A percentile compares a stretch with the other conserved stretches of the same genome.
These are phyloP conservation scores for Ploettnerulaceae sp. DNA, from an alignment of 2,329 filamentous ascomycete species.

Conservation along the genomic window DNA sequence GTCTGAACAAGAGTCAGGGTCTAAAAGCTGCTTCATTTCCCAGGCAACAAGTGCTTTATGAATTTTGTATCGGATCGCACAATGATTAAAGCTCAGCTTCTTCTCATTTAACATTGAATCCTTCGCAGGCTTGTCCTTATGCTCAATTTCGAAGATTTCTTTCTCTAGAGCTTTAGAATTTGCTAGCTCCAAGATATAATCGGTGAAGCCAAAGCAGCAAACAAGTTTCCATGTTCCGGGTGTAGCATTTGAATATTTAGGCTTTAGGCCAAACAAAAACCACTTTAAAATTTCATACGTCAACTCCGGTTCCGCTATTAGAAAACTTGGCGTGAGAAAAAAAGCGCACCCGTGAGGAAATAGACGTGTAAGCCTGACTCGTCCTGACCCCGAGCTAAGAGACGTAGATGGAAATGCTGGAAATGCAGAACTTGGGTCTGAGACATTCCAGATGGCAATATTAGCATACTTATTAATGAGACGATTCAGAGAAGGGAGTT, in stretches of 20 bases:
- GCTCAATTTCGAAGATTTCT: constrained; percentile 19
- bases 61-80: constrained; percentile 23
- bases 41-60: constrained; percentile 19
- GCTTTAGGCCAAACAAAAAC: constrained; percentile 37
- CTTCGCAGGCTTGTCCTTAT: constrained; percentile 24
- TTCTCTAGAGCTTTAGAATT: constrained; percentile 28
- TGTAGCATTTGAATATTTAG: constrained; percentile 12
- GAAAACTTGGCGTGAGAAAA: constrained; percentile 47
- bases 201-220: constrained; percentile 24
- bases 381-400: constrained; percentile 30
- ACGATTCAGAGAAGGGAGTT: constrained; percentile 18
- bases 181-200: constrained; percentile 31
- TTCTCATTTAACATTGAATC: constrained; percentile 23
- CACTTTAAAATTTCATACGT: constrained; percentile 39
- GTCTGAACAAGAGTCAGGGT: constrained; percentile 13
- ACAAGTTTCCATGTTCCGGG: constrained; percentile 21
- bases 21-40: constrained; percentile 5
- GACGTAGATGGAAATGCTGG: constrained; percentile 31
- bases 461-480: constrained; percentile 3
- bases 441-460: constrained; percentile 26
- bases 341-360: constrained; percentile 44
- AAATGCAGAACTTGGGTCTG: constrained; percentile 19
- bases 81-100: constrained; percentile 25
- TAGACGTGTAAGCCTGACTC: constrained; percentile 37
- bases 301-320: constrained; percentile 41